Conservation (phyloP, 164 flowering plant genomes). For the Vitis rotundifolia region DNA sequence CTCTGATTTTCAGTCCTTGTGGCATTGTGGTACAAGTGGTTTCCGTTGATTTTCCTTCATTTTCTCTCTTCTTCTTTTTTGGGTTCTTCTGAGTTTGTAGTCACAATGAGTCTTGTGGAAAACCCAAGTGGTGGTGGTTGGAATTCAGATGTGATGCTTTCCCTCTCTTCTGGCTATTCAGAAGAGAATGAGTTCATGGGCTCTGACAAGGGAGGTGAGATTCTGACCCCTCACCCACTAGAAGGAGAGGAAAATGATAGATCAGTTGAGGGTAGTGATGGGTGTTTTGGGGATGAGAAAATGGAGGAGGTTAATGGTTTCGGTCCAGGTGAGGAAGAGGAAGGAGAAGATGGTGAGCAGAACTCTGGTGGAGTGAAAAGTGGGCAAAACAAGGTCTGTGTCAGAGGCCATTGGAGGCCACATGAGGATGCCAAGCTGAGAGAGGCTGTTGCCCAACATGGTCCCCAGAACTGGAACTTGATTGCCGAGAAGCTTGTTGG, state of each 20-base stretch:
- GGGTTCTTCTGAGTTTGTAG: not conserved
- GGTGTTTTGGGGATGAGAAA: slow-evolving; percentile 7
- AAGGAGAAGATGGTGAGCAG: not conserved
- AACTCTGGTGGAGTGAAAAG: slow-evolving; percentile 2
- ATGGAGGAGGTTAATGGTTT: too few relatives aligned
- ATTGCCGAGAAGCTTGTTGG: slow-evolving; percentile 76
- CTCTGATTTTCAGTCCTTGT: too few relatives aligned
- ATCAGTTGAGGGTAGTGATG: slow-evolving; percentile 5
- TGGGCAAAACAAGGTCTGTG: slow-evolving; percentile 38
- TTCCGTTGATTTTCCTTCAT: not conserved
- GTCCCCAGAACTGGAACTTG: slow-evolving; percentile 90
- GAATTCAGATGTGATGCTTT: slow-evolving; percentile 9
- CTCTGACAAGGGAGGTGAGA: slow-evolving; percentile 16
- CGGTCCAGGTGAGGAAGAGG: slow-evolving; percentile 1
- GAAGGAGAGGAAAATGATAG: slow-evolving; percentile 10
- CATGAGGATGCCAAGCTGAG: slow-evolving; percentile 70
- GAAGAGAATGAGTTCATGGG: not conserved
- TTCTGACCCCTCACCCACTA: slow-evolving; percentile 5
- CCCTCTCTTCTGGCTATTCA: not conserved
- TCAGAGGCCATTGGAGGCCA: slow-evolving; percentile 84
- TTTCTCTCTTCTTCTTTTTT: not conserved
- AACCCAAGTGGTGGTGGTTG: not conserved
- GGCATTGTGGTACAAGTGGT: too few relatives aligned
- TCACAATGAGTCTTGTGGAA: not conserved
- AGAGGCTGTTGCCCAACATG: slow-evolving; percentile 66